A percentile compares a stretch with the other conserved stretches of the same genome.
Conservation (phyloP, 208 protist species). For the Leishmania arabica region DNA sequence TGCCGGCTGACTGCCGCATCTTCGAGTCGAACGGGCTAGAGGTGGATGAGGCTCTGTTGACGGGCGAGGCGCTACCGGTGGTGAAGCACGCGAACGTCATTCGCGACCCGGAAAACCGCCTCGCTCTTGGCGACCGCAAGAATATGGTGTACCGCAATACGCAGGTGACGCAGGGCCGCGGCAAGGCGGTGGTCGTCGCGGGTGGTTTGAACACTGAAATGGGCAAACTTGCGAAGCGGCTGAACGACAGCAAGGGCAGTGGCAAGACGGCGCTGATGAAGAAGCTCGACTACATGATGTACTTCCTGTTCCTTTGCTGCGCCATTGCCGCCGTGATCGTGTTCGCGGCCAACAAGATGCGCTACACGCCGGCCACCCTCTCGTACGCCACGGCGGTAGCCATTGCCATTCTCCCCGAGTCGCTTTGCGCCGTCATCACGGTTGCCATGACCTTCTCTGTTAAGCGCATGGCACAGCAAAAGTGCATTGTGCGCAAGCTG, state of each 20-base stretch:
- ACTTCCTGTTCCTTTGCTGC: conserved; percentile 83
- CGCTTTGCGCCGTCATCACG: conserved; percentile 81
- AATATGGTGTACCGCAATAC: conserved; percentile 92
- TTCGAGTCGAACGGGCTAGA: conserved; percentile 86
- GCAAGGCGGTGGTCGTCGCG: conserved; percentile 74
- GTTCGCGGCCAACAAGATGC: conserved; percentile 80
- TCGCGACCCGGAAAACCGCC: conserved; percentile 63
- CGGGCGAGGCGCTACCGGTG: conserved; percentile 91
- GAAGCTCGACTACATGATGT: conserved; percentile 91
- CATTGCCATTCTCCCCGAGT: conserved; percentile 92
- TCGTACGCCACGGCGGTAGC: conserved; percentile 84
- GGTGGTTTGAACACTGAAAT: conserved; percentile 87
- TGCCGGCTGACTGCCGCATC: conserved; percentile 96
- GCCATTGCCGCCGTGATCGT: conserved; percentile 77
- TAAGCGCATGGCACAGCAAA: conserved; percentile 84
- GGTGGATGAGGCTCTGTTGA: conserved; percentile 94
- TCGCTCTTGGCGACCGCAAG: conserved; percentile 88
- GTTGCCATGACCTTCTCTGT: conserved; percentile 88
- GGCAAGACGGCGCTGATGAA: conserved; percentile 78
- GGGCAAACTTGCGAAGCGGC: conserved; percentile 82
- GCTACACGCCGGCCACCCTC: conserved; percentile 58
- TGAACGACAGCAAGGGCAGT: conserved; percentile 42
- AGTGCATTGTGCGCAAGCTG: conserved; percentile 86
- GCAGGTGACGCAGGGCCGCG: conserved; percentile 83
- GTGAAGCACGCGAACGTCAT: conserved; percentile 85